phyloP scores from a whole-genome alignment of 371 early-diverging fungal species.

The Zychaea mexicana region DNA sequence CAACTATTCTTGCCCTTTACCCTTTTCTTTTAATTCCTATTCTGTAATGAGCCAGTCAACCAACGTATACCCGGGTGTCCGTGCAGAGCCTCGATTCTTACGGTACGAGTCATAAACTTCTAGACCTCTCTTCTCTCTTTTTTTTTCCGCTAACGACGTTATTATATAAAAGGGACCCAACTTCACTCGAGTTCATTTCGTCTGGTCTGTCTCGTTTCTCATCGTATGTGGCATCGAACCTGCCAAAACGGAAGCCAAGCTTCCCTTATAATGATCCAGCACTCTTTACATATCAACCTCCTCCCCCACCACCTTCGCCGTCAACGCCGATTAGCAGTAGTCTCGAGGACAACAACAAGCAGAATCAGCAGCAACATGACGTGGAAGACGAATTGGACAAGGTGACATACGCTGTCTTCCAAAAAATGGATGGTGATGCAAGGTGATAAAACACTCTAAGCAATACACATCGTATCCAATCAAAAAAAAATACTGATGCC shows the following conservation, averaged over 20 bases:
- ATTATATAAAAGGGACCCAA: conserved; percentile 50
- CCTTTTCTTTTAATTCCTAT: background rate
- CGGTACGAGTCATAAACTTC: conserved; percentile 21
- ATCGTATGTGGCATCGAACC: conserved; percentile 55
- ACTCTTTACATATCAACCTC: conserved; percentile 22
- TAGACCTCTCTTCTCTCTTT: background rate
- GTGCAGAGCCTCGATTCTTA: conserved; percentile 52
- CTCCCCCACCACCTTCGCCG: conserved; percentile 9
- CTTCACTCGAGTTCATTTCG: conserved; percentile 61
- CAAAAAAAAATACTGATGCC: no score
- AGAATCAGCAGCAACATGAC: conserved; percentile 11
- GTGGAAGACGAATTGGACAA: conserved; percentile 27
- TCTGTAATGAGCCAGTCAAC: conserved; percentile 13
- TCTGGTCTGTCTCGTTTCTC: conserved; percentile 61
- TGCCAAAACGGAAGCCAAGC: conserved; percentile 43
- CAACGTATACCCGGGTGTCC: conserved; percentile 39
- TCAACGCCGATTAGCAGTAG: conserved; percentile 11
- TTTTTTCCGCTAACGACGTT: background rate
- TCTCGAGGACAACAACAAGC: conserved; percentile 11
- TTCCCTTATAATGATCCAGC: conserved; percentile 40
- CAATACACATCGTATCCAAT: no score
- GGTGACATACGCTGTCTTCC: conserved; percentile 38
- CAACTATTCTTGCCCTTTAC: background rate
- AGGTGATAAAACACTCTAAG: no score
- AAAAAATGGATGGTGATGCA: conserved; percentile 24